These are phyloP conservation scores for Ceratonia siliqua DNA, from an alignment of 306 rosid genomes.

Conservation along the genomic window DNA sequence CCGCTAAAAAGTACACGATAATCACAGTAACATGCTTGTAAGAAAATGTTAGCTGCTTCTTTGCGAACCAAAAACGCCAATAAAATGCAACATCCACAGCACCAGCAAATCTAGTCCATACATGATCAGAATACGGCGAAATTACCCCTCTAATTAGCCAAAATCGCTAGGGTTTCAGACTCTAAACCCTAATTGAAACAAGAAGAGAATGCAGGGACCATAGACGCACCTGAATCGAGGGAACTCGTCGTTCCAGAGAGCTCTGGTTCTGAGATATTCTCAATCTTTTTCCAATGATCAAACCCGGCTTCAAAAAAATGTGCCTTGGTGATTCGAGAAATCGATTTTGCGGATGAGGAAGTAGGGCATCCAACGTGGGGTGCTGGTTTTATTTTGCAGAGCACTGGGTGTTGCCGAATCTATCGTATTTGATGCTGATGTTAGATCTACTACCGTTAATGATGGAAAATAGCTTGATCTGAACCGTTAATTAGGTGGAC, in stretches of 20 bases:
- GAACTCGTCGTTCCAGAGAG: slow-evolving; percentile 34
- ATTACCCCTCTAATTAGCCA: not conserved
- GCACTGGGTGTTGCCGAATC: slow-evolving; percentile 22
- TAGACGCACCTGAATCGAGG: slow-evolving; percentile 35
- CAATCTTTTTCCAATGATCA: not conserved
- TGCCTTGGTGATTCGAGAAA: slow-evolving; percentile 31
- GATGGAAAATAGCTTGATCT: slow-evolving; percentile 21
- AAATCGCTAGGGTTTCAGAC: slow-evolving; percentile 49
- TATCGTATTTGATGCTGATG: slow-evolving; percentile 3
- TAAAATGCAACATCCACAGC: not conserved
- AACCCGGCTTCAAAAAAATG: slow-evolving; percentile 1
- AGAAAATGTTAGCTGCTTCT: not conserved
- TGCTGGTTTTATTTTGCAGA: slow-evolving; percentile 23
- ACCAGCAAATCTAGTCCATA: not conserved
- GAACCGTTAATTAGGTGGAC: not conserved
- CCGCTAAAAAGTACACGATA: not conserved
- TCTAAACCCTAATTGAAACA: slow-evolving; percentile 43
- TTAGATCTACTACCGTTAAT: slow-evolving; percentile 29
- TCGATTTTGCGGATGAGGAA: slow-evolving; percentile 2
- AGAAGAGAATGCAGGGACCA: not conserved
- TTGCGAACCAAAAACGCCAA: not conserved
- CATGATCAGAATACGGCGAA: not conserved
- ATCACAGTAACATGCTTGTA: not conserved
- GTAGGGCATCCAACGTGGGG: slow-evolving; percentile 35
- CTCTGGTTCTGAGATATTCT: not conserved